phyloP scores from a whole-genome alignment of 192 early-diverging fungal genomes.

The Gonapodya sp. region DNA sequence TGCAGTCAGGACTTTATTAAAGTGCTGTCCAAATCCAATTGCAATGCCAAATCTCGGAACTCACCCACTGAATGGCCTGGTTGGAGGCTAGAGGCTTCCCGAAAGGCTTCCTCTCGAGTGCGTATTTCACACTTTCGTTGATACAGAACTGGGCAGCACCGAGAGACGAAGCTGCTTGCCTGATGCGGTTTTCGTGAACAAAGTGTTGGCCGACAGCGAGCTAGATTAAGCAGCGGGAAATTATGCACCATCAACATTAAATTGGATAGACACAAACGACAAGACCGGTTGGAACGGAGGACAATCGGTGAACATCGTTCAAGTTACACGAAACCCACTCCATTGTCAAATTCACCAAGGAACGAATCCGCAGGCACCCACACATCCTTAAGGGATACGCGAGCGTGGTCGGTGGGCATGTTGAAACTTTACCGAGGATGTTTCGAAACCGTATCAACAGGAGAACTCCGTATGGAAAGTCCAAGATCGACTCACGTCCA shows the following conservation, averaged over 20 bases:
- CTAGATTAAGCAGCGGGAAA: background rate
- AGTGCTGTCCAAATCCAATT: too few relatives aligned
- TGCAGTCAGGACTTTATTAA: too few relatives aligned
- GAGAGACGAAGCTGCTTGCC: slow-evolving; percentile 2
- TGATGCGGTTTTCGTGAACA: slow-evolving; percentile 9
- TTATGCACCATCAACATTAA: too few relatives aligned
- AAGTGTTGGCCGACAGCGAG: background rate
- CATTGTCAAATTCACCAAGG: background rate
- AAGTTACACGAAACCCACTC: background rate
- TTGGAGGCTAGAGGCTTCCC: slow-evolving; percentile 2
- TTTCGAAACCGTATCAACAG: background rate
- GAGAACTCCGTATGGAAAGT: background rate
- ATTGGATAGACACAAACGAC: too few relatives aligned
- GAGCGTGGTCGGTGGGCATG: slow-evolving; percentile 12
- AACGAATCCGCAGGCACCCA: background rate
- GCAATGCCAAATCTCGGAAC: too few relatives aligned
- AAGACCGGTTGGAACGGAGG: too few relatives aligned
- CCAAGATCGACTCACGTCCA: background rate
- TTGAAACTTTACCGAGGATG: background rate
- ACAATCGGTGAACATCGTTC: too few relatives aligned
- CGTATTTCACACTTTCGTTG: slow-evolving; percentile 3
- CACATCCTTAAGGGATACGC: background rate
- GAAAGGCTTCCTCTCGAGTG: slow-evolving; percentile 3
- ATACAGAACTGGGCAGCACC: slow-evolving; percentile 3
- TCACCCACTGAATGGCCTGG: slow-evolving; percentile 10